Evolutionary conservation across 2,329 filamentous ascomycete species (phyloP), one percentile per base, ranked within the genome.

Genomic region (Neurospora sp.): DNA sequence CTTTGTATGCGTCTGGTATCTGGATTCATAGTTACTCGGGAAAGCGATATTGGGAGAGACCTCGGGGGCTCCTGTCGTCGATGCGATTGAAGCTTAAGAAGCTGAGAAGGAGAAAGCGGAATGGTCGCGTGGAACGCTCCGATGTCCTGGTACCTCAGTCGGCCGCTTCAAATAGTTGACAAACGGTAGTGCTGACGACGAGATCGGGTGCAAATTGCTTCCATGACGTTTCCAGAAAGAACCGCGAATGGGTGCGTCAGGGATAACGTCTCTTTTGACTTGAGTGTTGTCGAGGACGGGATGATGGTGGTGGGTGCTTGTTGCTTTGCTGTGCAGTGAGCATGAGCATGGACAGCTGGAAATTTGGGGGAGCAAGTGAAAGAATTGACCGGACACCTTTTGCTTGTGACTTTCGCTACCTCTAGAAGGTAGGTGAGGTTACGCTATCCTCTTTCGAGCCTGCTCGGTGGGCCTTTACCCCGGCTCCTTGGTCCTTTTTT

Each of bases 11-110:
- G 74, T 38, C 70, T 70, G 67, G 75, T 76, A 72, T 80, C 76
- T 71, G 78, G 77, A 77, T 76, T 80, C 81, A 83, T 83, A 74
- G 74, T 80, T 36, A 36, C 52, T 62, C 15, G 52, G 52, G 28
- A 62, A 62, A 62, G 52, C 28, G 52, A 62, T 62, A 62, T 7
- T 33, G 28, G 52, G 15, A 33, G 23, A 62, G 52, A 36, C 52
- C 52, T 62, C 52, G 28, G 52, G 23, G 52, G 28, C 52, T 62
- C 52, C 52, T 62, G 7, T 62, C 52, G 52, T 62, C 3, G 28
- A 62, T 62, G 3, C 13, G 13, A 28, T 9, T 17, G 52, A 62
- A 62, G 52, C 52, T 11, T n/a, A 46, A 46, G 42, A 19, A 19
- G 42, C 42, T 19, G 42, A 46, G 42, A 46, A 46, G 52, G 28